Evolutionary conservation across 805 yeast species (phyloP).

Genomic region (Millerozyma miso): DNA sequence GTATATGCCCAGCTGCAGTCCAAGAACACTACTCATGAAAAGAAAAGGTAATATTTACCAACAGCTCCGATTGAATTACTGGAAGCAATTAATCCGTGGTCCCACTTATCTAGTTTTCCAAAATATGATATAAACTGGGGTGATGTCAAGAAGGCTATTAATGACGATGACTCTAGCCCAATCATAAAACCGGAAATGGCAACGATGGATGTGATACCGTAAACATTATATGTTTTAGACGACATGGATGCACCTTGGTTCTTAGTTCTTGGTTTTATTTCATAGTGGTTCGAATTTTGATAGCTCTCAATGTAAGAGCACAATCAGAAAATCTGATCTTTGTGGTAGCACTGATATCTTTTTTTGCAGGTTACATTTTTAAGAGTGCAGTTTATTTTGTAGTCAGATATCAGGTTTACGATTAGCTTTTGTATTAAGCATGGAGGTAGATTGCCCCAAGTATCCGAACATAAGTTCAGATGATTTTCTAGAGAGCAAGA

Average conservation of each 20-base stretch:
- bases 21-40: neutral
- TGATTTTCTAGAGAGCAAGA: slow-evolving; percentile 1
- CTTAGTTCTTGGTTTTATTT: neutral
- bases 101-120: slow-evolving; percentile 17
- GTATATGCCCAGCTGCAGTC: slow-evolving; percentile 3
- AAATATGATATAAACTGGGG: slow-evolving; percentile 17
- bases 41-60: slow-evolving; percentile 14
- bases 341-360: neutral
- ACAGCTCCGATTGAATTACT: slow-evolving; percentile 34
- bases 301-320: neutral
- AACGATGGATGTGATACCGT: slow-evolving; percentile 14
- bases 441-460: slow-evolving; percentile 9
- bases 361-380: slow-evolving; percentile 2
- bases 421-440: slow-evolving; percentile 1
- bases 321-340: neutral
- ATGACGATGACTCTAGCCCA: slow-evolving; percentile 26
- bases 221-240: slow-evolving; percentile 13
- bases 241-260: slow-evolving; percentile 2
- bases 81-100: slow-evolving; percentile 21
- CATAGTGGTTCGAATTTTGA: no score
- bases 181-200: slow-evolving; percentile 24
- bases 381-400: neutral
- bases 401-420: neutral
- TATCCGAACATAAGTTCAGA: slow-evolving; percentile 10
- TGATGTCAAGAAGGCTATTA: slow-evolving; percentile 14